These are phyloP conservation scores for Pythium aphanidermatum DNA, from an alignment of 352 stramenopile genomes.

Conservation along the genomic window DNA sequence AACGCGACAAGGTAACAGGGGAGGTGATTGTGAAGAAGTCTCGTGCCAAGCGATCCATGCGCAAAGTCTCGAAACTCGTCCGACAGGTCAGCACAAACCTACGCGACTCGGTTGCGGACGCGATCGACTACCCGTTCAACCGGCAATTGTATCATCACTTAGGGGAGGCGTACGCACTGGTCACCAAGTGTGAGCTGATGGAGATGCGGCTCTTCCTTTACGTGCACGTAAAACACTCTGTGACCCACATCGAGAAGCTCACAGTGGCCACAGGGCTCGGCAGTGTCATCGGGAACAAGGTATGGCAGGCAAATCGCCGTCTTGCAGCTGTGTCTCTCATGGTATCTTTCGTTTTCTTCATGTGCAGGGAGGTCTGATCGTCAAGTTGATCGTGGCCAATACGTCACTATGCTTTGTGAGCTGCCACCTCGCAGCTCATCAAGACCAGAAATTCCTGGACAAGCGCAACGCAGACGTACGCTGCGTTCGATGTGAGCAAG, in stretches of 20 bases:
- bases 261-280: conserved; percentile 66
- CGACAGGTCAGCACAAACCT: conserved; percentile 62
- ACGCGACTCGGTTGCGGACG: conserved; percentile 49
- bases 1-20: background rate
- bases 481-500: background rate
- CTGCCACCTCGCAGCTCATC: conserved; percentile 79
- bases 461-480: conserved; percentile 80
- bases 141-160: conserved; percentile 57
- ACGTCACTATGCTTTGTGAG: conserved; percentile 84
- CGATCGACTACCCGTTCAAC: conserved; percentile 61
- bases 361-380: conserved; percentile 68
- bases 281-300: conserved; percentile 81
- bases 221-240: conserved; percentile 49
- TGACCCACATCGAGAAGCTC: conserved; percentile 63
- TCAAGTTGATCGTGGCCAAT: conserved; percentile 72
- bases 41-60: conserved; percentile 59
- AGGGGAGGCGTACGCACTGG: conserved; percentile 46
- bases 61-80: conserved; percentile 56
- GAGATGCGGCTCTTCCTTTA: conserved; percentile 79
- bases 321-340: background rate
- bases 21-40: conserved; percentile 65
- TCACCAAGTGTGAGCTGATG: conserved; percentile 72
- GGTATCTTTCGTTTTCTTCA: no score
- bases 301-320: conserved; percentile 10
- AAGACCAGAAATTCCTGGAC: conserved; percentile 82